A percentile compares a stretch with the other conserved stretches of the same genome.
Conservation (phyloP, 2,329 filamentous ascomycete genomes). For the Mycosphaerella sp. region DNA sequence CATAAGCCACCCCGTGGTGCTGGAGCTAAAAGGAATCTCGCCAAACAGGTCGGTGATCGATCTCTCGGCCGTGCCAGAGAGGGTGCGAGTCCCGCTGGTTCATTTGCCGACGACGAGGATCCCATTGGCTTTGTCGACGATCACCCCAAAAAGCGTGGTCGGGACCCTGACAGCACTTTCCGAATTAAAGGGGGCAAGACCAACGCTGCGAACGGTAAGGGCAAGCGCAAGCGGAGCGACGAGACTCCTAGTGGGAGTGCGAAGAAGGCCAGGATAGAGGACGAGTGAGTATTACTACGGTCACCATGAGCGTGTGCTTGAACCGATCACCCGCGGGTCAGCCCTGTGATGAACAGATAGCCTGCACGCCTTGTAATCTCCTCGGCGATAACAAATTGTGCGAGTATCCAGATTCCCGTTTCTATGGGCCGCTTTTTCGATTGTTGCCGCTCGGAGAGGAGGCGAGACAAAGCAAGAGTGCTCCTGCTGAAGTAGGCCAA, state of each 20-base stretch:
- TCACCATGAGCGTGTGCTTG: too few relatives aligned
- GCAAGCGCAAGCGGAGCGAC: conserved; percentile 31
- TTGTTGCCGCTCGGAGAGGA: too few relatives aligned
- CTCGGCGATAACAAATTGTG: too few relatives aligned
- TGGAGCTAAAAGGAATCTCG: conserved; percentile 28
- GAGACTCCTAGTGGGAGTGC: conserved; percentile 16
- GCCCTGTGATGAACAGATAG: too few relatives aligned
- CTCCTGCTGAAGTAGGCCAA: too few relatives aligned
- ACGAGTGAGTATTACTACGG: background rate
- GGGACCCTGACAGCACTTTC: conserved; percentile 40
- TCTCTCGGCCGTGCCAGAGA: conserved; percentile 33
- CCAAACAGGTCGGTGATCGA: conserved; percentile 34
- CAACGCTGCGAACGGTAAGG: conserved; percentile 40
- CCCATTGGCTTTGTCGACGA: conserved; percentile 29
- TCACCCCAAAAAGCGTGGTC: conserved; percentile 32
- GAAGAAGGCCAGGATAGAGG: conserved; percentile 25
- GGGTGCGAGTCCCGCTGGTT: conserved; percentile 32
- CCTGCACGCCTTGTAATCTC: too few relatives aligned
- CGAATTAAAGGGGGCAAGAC: conserved; percentile 45
- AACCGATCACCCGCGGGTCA: too few relatives aligned
- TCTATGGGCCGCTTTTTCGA: too few relatives aligned
- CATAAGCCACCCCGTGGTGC: conserved; percentile 54
- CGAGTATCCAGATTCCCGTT: too few relatives aligned
- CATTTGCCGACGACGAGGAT: conserved; percentile 36
- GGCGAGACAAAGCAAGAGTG: too few relatives aligned